Base-by-base conservation (phyloP, 1,139 yeast genomes). In the Blastobotrys proliferans region DNA sequence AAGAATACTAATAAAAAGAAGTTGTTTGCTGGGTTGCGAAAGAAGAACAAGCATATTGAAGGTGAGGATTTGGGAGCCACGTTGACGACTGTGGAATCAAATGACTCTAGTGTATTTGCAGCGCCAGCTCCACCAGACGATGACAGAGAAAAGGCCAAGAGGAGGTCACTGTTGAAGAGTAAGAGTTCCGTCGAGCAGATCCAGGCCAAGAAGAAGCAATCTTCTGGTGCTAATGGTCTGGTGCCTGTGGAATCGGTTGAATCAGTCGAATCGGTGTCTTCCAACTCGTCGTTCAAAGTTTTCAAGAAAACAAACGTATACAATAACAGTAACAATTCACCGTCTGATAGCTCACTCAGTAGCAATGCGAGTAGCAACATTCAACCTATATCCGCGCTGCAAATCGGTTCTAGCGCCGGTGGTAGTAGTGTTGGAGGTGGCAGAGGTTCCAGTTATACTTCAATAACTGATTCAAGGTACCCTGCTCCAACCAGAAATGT, bases 131-230 rank as follows among this genome's bases (percentile, higher is more conserved):
- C 17, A 27, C n/a, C n/a, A n/a, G n/a, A n/a, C n/a, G 42, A 37
- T 3, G 43, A 38, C 27, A 32, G 34, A 11, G 41, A 27, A 22
- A 24, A 24, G 40, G 37, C 32, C 18, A 45, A 27, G 33, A 27
- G 41, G n/a, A 47, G 61, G 17, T 58, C 63, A 14, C 45, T 57
- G n/a, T 35, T 59, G 17, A 51, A 52, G 21, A 51, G 62, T 18
- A 58, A 57, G 42, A 55, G 61, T 6, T 59, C 64, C 1, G 55
- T 58, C 18, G 64, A 60, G 38, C 54, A 53, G 27, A 46, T 52
- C 29, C 38, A 40, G 27, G 9, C 38, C 14, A 31, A 27, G 14
- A 35, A 41, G 39, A 37, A 21, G 35, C 19, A n/a, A 11, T 17
- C 14, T 6, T 27, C 31, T 10, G 31, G 13, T 6, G 14, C n/a